phyloP scores from a whole-genome alignment of 1,284 basidiomycete species.

The Sphagnurus paluster region DNA sequence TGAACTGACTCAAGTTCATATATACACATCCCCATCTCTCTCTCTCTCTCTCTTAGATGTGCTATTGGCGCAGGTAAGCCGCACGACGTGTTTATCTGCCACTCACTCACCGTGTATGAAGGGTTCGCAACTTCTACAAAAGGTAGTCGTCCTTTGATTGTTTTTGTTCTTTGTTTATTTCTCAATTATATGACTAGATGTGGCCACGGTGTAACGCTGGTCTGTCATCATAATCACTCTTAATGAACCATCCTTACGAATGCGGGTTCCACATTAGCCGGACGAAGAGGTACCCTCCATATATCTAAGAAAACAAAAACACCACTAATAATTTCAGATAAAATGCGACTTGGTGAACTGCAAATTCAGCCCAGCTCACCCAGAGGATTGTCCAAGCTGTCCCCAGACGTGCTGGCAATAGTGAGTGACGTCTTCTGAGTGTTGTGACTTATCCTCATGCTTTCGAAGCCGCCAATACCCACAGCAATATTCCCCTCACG shows the following conservation, averaged over 20 bases:
- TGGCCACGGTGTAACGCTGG: slow-evolving; percentile 56
- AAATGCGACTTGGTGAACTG: slow-evolving; percentile 60
- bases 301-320: not conserved
- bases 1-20: too few relatives aligned
- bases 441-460: slow-evolving; percentile 21
- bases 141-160: slow-evolving; percentile 37
- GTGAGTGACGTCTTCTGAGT: slow-evolving; percentile 40
- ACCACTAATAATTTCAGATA: slow-evolving; percentile 43
- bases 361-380: slow-evolving; percentile 66
- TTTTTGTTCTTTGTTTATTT: slow-evolving; percentile 1
- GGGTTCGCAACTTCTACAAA: slow-evolving; percentile 53
- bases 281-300: slow-evolving; percentile 54
- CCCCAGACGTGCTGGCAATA: slow-evolving; percentile 69
- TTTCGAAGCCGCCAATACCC: slow-evolving; percentile 59
- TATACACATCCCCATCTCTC: slow-evolving; percentile 8
- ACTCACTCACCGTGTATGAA: slow-evolving; percentile 22
- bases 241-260: slow-evolving; percentile 6
- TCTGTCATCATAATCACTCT: slow-evolving; percentile 29
- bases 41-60: slow-evolving; percentile 40
- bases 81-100: slow-evolving; percentile 5
- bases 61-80: slow-evolving; percentile 45
- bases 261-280: slow-evolving; percentile 50
- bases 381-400: slow-evolving; percentile 53
- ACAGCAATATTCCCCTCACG: slow-evolving; percentile 62
- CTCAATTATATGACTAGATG: slow-evolving; percentile 41